These are phyloP conservation scores for Peniophora sp. DNA, from an alignment of 1,284 basidiomycete species.

Conservation along the genomic window DNA sequence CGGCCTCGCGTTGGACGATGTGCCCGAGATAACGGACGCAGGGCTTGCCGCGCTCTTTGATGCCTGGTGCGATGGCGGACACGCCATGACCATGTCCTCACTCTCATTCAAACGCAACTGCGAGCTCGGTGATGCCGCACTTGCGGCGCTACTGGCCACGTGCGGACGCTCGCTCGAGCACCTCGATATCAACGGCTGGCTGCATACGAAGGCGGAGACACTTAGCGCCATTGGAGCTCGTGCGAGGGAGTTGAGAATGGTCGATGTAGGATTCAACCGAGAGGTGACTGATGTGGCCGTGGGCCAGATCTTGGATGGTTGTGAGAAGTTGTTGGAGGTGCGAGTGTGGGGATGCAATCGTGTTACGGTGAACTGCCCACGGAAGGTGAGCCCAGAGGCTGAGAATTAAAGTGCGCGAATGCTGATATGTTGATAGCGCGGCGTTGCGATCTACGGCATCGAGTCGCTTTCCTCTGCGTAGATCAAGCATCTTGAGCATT, in stretches of 20 bases:
- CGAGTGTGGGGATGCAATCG: slow-evolving; percentile 70
- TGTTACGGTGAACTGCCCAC: slow-evolving; percentile 45
- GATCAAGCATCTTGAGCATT: too few relatives aligned
- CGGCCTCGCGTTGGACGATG: slow-evolving; percentile 49
- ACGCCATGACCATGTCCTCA: slow-evolving; percentile 36
- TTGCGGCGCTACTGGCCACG: slow-evolving; percentile 63
- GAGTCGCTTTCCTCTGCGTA: neutral
- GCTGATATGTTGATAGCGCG: too few relatives aligned
- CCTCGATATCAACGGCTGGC: slow-evolving; percentile 78
- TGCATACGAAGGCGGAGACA: slow-evolving; percentile 46
- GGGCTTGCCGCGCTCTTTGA: slow-evolving; percentile 67
- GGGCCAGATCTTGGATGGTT: slow-evolving; percentile 58
- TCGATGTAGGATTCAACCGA: slow-evolving; percentile 89
- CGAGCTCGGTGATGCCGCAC: slow-evolving; percentile 46
- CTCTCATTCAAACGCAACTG: slow-evolving; percentile 61
- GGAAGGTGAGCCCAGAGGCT: slow-evolving; percentile 41
- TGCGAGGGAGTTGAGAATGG: slow-evolving; percentile 41
- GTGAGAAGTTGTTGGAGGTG: slow-evolving; percentile 44
- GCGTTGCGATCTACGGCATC: too few relatives aligned
- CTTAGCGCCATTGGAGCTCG: slow-evolving; percentile 44
- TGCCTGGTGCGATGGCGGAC: slow-evolving; percentile 19
- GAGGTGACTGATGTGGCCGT: slow-evolving; percentile 80
- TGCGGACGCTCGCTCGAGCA: slow-evolving; percentile 55
- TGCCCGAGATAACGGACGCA: slow-evolving; percentile 60
- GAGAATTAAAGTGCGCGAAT: too few relatives aligned